These are phyloP conservation scores for Lactarius indigo DNA, from an alignment of 768 basidiomycete genomes.

Conservation along the genomic window DNA sequence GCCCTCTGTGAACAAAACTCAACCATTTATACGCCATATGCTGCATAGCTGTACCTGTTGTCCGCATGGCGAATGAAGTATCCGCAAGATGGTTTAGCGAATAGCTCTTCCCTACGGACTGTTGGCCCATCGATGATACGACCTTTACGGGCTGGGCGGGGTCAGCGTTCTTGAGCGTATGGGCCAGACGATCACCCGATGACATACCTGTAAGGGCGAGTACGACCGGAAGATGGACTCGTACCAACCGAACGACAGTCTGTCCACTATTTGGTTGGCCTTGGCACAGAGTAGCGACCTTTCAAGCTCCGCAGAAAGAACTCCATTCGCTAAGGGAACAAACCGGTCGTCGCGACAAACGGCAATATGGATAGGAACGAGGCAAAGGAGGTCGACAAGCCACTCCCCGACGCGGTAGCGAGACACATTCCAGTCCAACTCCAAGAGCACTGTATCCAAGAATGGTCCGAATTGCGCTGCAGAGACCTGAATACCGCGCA, in stretches of 20 bases:
- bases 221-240: conserved; percentile 63
- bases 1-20: conserved; percentile 38
- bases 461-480: conserved; percentile 34
- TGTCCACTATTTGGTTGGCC: conserved; percentile 52
- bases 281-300: conserved; percentile 55
- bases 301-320: conserved; percentile 48
- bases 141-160: conserved; percentile 52
- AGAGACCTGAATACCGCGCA: conserved; percentile 39
- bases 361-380: conserved; percentile 64
- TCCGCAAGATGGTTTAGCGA: conserved; percentile 58
- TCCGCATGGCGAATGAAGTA: conserved; percentile 64
- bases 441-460: conserved; percentile 2
- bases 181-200: background rate
- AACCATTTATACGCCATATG: background rate
- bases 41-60: conserved; percentile 38
- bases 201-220: conserved; percentile 49
- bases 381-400: conserved; percentile 58
- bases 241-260: conserved; percentile 59
- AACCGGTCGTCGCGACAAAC: conserved; percentile 58
- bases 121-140: conserved; percentile 67
- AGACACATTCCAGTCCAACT: conserved; percentile 32
- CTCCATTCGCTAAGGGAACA: conserved; percentile 56
- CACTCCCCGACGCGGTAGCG: conserved; percentile 52
- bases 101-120: conserved; percentile 62
- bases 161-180: background rate